Conservation (phyloP, 495 filamentous ascomycete genomes). For the Podospora conica region DNA sequence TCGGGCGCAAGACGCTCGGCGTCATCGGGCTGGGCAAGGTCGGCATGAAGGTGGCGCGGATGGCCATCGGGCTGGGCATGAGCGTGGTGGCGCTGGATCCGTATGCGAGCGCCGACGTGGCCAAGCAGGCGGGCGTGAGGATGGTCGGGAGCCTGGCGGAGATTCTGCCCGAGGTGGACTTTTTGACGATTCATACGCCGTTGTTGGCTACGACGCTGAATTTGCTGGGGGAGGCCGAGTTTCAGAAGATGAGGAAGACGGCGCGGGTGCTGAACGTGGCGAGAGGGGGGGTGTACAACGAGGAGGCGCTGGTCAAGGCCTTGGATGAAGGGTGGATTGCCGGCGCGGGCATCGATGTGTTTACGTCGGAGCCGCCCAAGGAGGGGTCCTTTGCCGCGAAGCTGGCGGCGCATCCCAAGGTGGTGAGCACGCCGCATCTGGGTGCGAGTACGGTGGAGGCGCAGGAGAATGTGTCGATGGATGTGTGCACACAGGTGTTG, state of each 20-base stretch:
- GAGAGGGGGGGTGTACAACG: constrained; percentile 69
- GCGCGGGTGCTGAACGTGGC: constrained; percentile 65
- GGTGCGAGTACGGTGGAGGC: constrained; percentile 71
- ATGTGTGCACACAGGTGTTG: constrained; percentile 69
- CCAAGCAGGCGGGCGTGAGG: constrained; percentile 50
- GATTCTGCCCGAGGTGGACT: constrained; percentile 57
- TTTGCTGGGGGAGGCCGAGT: constrained; percentile 54
- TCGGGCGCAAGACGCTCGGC: constrained; percentile 61
- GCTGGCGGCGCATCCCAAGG: constrained; percentile 55
- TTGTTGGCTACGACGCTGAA: constrained; percentile 64
- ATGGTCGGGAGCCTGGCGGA: constrained; percentile 47
- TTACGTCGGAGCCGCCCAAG: constrained; percentile 56
- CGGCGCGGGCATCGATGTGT: constrained; percentile 70
- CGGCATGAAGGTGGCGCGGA: constrained; percentile 61
- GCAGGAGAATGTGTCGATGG: constrained; percentile 67
- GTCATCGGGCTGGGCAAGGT: constrained; percentile 70
- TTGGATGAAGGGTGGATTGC: constrained; percentile 61
- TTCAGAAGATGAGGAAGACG: constrained; percentile 60
- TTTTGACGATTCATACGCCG: constrained; percentile 70
- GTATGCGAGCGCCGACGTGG: constrained; percentile 57
- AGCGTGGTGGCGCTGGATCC: constrained; percentile 59
- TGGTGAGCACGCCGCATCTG: constrained; percentile 65
- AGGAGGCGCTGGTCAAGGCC: constrained; percentile 59
- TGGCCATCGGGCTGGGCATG: constrained; percentile 66
- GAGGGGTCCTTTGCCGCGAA: constrained; percentile 45